Evolutionary conservation across 2,329 filamentous ascomycete genomes (phyloP).

Genomic region (Fusarium sambucinum): DNA sequence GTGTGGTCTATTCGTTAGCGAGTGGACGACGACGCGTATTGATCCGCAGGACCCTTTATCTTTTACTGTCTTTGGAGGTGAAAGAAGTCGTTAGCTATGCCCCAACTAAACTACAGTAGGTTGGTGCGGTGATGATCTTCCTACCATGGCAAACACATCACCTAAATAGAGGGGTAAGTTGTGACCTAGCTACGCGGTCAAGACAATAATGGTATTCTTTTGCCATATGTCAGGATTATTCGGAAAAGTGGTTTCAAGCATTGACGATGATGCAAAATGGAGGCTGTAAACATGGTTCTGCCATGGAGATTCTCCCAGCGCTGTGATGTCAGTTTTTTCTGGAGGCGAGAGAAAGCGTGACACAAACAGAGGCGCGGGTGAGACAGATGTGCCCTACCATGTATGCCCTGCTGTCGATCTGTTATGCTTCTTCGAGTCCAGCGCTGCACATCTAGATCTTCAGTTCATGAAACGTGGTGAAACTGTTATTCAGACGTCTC

Average conservation of each 20-base stretch:
- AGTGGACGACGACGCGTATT: constrained; percentile 26
- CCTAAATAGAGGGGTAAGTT: constrained; percentile 31
- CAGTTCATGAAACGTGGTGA: constrained; percentile 35
- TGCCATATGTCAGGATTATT: background rate
- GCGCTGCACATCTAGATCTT: constrained; percentile 9
- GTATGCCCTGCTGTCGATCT: constrained; percentile 29
- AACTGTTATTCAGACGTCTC: constrained; percentile 25
- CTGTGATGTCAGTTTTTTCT: constrained; percentile 31
- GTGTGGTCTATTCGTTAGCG: constrained; percentile 31
- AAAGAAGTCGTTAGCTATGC: constrained; percentile 16
- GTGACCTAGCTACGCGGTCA: constrained; percentile 4
- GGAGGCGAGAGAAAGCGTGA: background rate
- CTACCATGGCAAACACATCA: constrained; percentile 9
- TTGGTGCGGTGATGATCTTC: constrained; percentile 42
- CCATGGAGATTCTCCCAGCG: background rate
- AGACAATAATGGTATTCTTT: background rate
- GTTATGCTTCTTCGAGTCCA: constrained; percentile 11
- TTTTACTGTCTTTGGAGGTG: constrained; percentile 16
- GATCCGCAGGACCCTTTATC: constrained; percentile 27
- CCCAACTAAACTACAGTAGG: constrained; percentile 17
- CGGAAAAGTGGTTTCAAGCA: background rate
- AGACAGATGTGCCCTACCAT: constrained; percentile 6
- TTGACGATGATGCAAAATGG: constrained; percentile 5
- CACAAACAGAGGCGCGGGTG: constrained; percentile 2
- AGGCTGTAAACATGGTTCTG: constrained; percentile 8